Conservation (phyloP, 2,329 filamentous ascomycete species). For the Magnaporthiopsis poae region DNA sequence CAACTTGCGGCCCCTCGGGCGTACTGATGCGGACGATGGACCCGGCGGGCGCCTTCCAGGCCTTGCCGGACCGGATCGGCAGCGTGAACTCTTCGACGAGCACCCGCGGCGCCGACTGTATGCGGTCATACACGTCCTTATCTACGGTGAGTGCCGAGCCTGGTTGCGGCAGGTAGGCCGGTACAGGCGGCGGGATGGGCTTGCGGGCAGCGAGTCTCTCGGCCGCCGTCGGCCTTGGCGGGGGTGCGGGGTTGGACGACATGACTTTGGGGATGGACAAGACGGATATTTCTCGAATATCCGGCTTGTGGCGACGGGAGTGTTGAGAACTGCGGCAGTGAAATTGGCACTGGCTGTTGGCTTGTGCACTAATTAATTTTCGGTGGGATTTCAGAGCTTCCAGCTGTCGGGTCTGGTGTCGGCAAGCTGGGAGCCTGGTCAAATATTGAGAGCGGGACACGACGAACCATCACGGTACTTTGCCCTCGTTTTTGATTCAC, state of each 20-base stretch:
- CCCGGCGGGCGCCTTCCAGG: slow-evolving; percentile 61
- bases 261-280: neutral
- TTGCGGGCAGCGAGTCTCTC: slow-evolving; percentile 4
- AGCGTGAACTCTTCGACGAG: slow-evolving; percentile 47
- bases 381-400: no score
- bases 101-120: slow-evolving; percentile 39
- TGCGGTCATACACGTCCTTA: slow-evolving; percentile 45
- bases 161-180: slow-evolving; percentile 5
- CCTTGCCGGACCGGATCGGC: slow-evolving; percentile 62
- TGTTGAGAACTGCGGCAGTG: neutral
- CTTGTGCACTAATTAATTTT: no score
- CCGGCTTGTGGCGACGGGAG: neutral
- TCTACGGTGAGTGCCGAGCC: slow-evolving; percentile 25
- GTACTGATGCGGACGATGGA: slow-evolving; percentile 65
- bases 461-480: no score
- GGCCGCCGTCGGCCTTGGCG: neutral
- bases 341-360: neutral
- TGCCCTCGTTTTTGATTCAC: no score
- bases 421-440: no score
- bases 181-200: slow-evolving; percentile 6
- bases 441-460: no score
- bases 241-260: neutral
- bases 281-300: neutral
- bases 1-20: slow-evolving; percentile 66
- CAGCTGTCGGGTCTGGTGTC: no score